A percentile compares a stretch with the other conserved stretches of the same genome.
Evolutionary conservation across 1,139 yeast species (phyloP).

Genomic region (Yueomyces sp.): DNA sequence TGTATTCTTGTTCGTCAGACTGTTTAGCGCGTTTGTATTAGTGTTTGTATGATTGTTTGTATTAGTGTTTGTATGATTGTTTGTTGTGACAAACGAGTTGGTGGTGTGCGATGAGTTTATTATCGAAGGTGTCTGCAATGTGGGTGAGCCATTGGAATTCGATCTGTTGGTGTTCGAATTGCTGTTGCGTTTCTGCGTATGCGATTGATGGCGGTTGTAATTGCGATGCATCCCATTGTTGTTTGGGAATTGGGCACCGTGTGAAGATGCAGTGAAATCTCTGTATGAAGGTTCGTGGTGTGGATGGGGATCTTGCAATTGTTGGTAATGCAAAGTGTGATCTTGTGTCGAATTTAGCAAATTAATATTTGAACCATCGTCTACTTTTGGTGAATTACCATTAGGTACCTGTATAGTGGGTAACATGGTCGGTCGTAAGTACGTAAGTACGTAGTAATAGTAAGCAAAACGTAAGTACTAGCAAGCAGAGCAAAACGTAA

Average conservation of each 20-base stretch:
- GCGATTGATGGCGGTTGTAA: neutral
- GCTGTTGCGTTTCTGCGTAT: neutral
- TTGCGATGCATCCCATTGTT: neutral
- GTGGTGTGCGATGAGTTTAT: no score
- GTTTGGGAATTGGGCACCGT: neutral
- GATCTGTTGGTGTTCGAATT: neutral
- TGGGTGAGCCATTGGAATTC: neutral
- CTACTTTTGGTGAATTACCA: neutral
- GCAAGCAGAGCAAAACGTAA: no score
- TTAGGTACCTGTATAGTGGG: neutral
- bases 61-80: no score
- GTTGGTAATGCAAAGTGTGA: conserved; percentile 1
- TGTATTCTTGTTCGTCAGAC: no score
- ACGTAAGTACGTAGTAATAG: no score
- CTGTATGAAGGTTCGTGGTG: neutral
- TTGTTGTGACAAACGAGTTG: no score
- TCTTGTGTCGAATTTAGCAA: no score
- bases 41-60: no score
- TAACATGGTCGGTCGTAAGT: neutral
- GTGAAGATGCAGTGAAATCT: neutral
- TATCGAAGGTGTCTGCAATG: no score
- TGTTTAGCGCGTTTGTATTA: no score
- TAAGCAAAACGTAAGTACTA: no score
- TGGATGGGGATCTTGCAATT: conserved; percentile 3
- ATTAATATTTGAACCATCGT: no score